These are phyloP conservation scores for Phytophthora kernoviae DNA, from an alignment of 352 stramenopile genomes.

Conservation along the genomic window DNA sequence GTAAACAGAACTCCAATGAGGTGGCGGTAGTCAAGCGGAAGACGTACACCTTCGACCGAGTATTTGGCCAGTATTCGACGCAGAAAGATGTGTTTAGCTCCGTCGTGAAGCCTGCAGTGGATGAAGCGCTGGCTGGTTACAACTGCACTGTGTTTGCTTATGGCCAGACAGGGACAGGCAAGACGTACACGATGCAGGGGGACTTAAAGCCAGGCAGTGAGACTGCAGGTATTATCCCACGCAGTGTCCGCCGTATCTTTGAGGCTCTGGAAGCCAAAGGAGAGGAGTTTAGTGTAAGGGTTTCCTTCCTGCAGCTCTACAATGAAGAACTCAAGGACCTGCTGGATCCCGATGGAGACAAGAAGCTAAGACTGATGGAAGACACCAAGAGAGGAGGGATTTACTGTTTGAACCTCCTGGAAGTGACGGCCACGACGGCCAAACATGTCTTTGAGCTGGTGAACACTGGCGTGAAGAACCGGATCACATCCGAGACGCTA, in stretches of 20 bases:
- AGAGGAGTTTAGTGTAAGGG: slow-evolving; percentile 93
- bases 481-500: slow-evolving; percentile 91
- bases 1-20: slow-evolving; percentile 85
- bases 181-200: slow-evolving; percentile 99
- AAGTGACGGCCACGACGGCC: slow-evolving; percentile 83
- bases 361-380: slow-evolving; percentile 90
- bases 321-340: slow-evolving; percentile 98
- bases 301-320: slow-evolving; percentile 99
- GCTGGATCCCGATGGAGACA: slow-evolving; percentile 77
- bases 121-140: slow-evolving; percentile 95
- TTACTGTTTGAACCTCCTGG: slow-evolving; percentile 90
- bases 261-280: slow-evolving; percentile 89
- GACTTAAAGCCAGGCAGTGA: slow-evolving; percentile 87
- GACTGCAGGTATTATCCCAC: slow-evolving; percentile 94
- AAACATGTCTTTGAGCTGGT: slow-evolving; percentile 90
- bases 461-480: slow-evolving; percentile 91
- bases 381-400: slow-evolving; percentile 87
- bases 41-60: slow-evolving; percentile 92
- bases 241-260: slow-evolving; percentile 95
- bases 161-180: slow-evolving; percentile 96
- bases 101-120: slow-evolving; percentile 93
- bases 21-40: slow-evolving; percentile 88
- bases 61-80: slow-evolving; percentile 95
- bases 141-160: slow-evolving; percentile 98
- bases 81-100: slow-evolving; percentile 97